phyloP scores from a whole-genome alignment of 352 stramenopile genomes.

The Blastocystis sp. region DNA sequence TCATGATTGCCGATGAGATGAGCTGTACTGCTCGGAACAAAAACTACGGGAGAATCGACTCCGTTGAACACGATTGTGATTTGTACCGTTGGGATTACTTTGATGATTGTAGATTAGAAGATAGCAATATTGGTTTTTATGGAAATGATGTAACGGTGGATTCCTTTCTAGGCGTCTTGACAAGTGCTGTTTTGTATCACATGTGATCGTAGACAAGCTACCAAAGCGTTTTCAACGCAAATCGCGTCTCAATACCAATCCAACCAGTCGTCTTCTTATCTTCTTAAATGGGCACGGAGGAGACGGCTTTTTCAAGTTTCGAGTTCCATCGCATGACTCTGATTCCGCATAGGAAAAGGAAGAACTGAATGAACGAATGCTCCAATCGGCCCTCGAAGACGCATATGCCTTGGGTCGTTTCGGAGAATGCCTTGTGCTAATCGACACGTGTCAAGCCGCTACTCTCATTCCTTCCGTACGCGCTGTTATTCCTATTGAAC shows the following conservation, averaged over 20 bases:
- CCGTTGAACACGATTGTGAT: background rate
- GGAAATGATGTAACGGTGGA: slow-evolving; percentile 29
- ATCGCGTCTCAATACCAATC: background rate
- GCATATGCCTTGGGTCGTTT: slow-evolving; percentile 2
- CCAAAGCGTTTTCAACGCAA: background rate
- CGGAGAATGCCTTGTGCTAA: slow-evolving; percentile 19
- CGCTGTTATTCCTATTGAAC: background rate
- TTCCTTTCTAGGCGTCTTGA: slow-evolving; percentile 10
- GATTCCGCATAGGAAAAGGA: slow-evolving; percentile 24
- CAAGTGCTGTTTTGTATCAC: background rate
- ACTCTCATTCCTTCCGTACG: slow-evolving; percentile 36
- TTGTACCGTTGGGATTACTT: background rate
- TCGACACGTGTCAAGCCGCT: slow-evolving; percentile 52
- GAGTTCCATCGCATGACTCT: background rate
- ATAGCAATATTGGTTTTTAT: background rate
- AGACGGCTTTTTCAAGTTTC: slow-evolving; percentile 51
- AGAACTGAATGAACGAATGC: slow-evolving; percentile 33
- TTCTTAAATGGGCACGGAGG: slow-evolving; percentile 60
- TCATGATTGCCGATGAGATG: slow-evolving; percentile 37
- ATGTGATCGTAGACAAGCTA: slow-evolving; percentile 24
- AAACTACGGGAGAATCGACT: slow-evolving; percentile 18
- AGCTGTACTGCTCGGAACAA: slow-evolving; percentile 19
- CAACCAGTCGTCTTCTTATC: background rate
- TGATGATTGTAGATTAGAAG: background rate
- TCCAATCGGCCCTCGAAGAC: background rate